phyloP scores from a whole-genome alignment of 257 asterid genomes.

The Oldenlandia corymbosa region DNA sequence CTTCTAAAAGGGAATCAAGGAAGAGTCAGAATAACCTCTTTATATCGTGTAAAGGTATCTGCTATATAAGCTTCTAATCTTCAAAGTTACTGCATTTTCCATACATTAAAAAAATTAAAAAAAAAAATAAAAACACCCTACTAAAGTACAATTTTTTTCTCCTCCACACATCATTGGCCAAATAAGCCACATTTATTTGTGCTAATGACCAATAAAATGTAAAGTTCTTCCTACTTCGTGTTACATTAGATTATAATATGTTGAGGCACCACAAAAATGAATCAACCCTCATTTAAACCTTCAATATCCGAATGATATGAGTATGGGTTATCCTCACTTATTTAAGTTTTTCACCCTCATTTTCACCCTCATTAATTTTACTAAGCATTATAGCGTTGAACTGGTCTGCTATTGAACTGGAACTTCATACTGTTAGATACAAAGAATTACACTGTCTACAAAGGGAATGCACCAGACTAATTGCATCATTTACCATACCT shows the following conservation, averaged over 20 bases:
- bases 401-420: neutral
- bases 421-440: neutral
- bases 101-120: neutral
- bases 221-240: neutral
- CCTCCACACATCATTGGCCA: neutral
- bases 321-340: neutral
- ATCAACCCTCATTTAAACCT: neutral
- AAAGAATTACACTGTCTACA: neutral
- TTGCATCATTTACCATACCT: conserved; percentile 44
- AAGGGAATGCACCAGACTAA: neutral
- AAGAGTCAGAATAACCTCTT: neutral
- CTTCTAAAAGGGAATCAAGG: neutral
- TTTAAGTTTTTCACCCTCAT: neutral
- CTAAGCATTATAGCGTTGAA: neutral
- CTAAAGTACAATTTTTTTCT: neutral
- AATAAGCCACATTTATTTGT: neutral
- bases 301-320: neutral
- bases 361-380: neutral
- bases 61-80: neutral
- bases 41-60: neutral
- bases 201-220: neutral
- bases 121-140: neutral
- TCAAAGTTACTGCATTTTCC: neutral
- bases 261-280: neutral
- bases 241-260: neutral